A percentile compares a stretch with the other conserved stretches of the same genome.
These are phyloP conservation scores for Fusarium illudens DNA, from an alignment of 2,329 filamentous ascomycete species.

Conservation along the genomic window DNA sequence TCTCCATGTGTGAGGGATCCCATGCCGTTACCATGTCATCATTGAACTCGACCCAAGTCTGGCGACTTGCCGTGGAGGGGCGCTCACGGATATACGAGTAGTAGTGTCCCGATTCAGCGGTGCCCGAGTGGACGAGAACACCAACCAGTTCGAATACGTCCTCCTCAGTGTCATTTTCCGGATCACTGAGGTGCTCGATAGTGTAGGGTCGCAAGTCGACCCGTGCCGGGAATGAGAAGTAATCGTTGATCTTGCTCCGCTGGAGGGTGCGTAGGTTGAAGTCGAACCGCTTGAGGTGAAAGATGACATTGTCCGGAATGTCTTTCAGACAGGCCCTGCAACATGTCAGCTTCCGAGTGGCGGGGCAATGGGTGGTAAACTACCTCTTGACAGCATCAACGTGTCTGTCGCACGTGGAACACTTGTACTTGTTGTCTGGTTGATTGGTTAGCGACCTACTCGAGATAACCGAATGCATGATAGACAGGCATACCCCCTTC, in stretches of 20 bases:
- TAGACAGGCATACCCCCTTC: conserved; percentile 71
- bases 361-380: conserved; percentile 13
- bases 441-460: conserved; percentile 13
- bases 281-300: conserved; percentile 90
- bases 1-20: conserved; percentile 76
- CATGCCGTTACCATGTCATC: conserved; percentile 83
- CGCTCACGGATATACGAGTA: conserved; percentile 94
- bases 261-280: conserved; percentile 80
- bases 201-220: conserved; percentile 93
- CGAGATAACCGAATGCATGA: not conserved
- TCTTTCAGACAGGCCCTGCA: conserved; percentile 86
- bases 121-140: conserved; percentile 91
- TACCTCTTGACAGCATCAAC: conserved; percentile 92
- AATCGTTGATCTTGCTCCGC: conserved; percentile 93
- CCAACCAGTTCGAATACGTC: conserved; percentile 96
- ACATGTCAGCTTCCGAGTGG: not conserved
- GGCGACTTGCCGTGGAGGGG: conserved; percentile 58
- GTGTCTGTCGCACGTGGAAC: conserved; percentile 85
- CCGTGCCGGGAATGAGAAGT: conserved; percentile 83
- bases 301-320: conserved; percentile 92
- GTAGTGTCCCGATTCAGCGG: conserved; percentile 94
- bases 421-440: conserved; percentile 95
- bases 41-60: conserved; percentile 90
- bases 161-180: conserved; percentile 61
- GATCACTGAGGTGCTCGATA: conserved; percentile 79